Evolutionary conservation across 2,329 filamentous ascomycete genomes (phyloP).

Genomic region (Fonsecaea erecta): DNA sequence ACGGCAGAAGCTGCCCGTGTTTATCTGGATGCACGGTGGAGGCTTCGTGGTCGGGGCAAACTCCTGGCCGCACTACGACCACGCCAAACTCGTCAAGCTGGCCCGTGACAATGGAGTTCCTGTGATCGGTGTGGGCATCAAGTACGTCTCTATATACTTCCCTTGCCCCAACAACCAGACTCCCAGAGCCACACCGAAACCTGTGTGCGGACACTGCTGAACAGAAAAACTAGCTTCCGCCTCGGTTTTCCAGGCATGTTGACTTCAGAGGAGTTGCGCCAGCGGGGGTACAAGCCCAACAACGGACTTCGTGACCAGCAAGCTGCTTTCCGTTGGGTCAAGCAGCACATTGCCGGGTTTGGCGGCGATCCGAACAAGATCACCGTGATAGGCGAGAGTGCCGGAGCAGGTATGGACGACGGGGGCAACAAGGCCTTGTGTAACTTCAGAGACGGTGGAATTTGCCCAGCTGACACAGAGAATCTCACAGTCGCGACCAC

Average conservation of each 20-base stretch:
- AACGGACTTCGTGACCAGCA: conserved; percentile 51
- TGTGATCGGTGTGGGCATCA: conserved; percentile 53
- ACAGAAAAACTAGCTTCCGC: conserved; percentile 50
- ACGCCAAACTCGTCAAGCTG: conserved; percentile 51
- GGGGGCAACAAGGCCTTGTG: too few relatives aligned
- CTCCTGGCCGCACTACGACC: conserved; percentile 59
- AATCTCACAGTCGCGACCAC: conserved; percentile 40
- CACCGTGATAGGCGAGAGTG: conserved; percentile 53
- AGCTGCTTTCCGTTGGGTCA: conserved; percentile 48
- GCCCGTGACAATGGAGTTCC: conserved; percentile 51
- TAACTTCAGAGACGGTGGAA: background rate
- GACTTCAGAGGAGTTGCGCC: conserved; percentile 54
- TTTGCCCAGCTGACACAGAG: conserved; percentile 2
- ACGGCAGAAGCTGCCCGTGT: conserved; percentile 57
- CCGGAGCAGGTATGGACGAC: conserved; percentile 53
- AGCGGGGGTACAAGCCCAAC: conserved; percentile 52
- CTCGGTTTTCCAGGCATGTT: conserved; percentile 52
- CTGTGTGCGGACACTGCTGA: background rate
- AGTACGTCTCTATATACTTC: conserved; percentile 45
- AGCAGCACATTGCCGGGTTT: conserved; percentile 48
- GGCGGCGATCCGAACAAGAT: conserved; percentile 49
- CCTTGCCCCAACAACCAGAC: background rate
- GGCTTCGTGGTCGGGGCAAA: conserved; percentile 62
- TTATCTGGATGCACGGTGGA: conserved; percentile 63
- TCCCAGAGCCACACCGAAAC: conserved; percentile 22